Base-by-base conservation (phyloP, 1,284 basidiomycete species). In the Ceratobasidium sp. region DNA sequence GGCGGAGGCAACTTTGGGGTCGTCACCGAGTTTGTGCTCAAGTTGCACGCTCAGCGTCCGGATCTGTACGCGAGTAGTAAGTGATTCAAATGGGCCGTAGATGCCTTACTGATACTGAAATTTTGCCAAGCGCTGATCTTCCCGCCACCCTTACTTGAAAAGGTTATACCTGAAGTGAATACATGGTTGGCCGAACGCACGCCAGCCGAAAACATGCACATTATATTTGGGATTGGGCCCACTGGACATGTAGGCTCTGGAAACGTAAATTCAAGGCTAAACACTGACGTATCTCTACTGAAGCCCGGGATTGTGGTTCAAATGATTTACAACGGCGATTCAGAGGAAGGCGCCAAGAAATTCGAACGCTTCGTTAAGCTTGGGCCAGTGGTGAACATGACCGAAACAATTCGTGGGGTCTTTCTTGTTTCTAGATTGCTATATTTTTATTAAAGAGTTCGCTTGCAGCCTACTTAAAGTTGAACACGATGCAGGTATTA, bases 1-100 rank as follows among this genome's bases (percentile, higher is more conserved):
- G 74, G 74, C 7, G 48, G 53, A 6, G 15, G 47, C n/a, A 75
- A 75, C 29, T 75, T 73, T 59, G 75, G 75, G 6, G 69, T 73
- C 7, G 57, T 75, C 48, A 56, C 72, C 5, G 75, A 75, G 45
- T 45, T 75, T 7, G 71, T 50, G n/a, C 27, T 73, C 11, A 51
- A 51, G 60, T 29, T 75, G 33, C 62, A 75, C 45, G 47, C 27
- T 17, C 72, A 73, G n/a, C 57, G 75, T 22, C 29, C 69, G n/a
- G 74, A 73, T 33, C 44, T 72, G 17, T 75, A 75, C 74, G 24
- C 41, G 17, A 17, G 29, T 17, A 22, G 50, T 33, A 27, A 64
- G 74, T 47, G 29, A 11, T n/a, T n/a, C 36, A 44, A 45, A 54
- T 33, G 56, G 27, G 7, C n/a, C 27, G n/a, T 36, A 63, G 15